Conservation (phyloP, 2,329 filamentous ascomycete genomes). For the Epichloe baconii region DNA sequence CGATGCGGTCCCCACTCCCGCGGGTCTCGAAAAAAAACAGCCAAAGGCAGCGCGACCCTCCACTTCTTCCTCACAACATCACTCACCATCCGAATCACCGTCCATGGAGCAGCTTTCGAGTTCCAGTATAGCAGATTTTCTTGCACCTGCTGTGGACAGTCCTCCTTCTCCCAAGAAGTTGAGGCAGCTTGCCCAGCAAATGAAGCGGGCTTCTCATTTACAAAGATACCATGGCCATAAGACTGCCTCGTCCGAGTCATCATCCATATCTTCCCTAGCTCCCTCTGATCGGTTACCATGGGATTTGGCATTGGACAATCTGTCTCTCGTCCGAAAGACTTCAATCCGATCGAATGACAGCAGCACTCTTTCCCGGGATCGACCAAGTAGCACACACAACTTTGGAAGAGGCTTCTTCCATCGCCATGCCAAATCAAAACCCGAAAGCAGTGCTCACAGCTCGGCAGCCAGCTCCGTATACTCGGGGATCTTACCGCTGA, state of each 20-base stretch:
- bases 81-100: slow-evolving; percentile 5
- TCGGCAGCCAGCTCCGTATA: slow-evolving; percentile 36
- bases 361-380: slow-evolving; percentile 38
- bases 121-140: slow-evolving; percentile 25
- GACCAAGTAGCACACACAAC: slow-evolving; percentile 45
- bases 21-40: background rate
- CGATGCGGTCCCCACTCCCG: slow-evolving; percentile 8
- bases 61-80: slow-evolving; percentile 3
- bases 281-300: slow-evolving; percentile 30
- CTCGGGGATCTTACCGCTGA: slow-evolving; percentile 29
- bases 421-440: slow-evolving; percentile 35
- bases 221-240: slow-evolving; percentile 19
- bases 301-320: slow-evolving; percentile 35
- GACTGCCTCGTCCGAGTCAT: slow-evolving; percentile 40
- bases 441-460: slow-evolving; percentile 35
- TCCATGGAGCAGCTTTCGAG: slow-evolving; percentile 11
- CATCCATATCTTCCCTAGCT: slow-evolving; percentile 35
- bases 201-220: slow-evolving; percentile 38
- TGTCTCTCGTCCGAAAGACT: slow-evolving; percentile 39
- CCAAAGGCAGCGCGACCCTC: slow-evolving; percentile 5
- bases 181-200: slow-evolving; percentile 44
- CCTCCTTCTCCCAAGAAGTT: slow-evolving; percentile 48
- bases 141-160: slow-evolving; percentile 46
- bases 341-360: slow-evolving; percentile 42
- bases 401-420: slow-evolving; percentile 48